A percentile compares a stretch with the other conserved stretches of the same genome.
These are phyloP conservation scores for Penicillium sp. DNA, from an alignment of 2,329 filamentous ascomycete genomes.

Conservation along the genomic window DNA sequence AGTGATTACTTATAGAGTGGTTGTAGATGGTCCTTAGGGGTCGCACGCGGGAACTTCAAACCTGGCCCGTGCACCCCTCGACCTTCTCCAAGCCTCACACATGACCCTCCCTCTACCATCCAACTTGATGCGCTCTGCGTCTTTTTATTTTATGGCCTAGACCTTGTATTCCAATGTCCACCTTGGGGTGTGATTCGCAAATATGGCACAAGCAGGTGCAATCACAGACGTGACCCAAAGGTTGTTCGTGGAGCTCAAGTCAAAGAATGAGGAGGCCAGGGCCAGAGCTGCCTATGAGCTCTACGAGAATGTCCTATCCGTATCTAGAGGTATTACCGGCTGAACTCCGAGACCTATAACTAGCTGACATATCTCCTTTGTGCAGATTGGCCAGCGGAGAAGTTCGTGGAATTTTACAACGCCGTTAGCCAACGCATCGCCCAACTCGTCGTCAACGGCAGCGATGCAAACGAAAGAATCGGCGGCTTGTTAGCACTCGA, in stretches of 20 bases:
- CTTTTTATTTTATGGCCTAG: conserved; percentile 24
- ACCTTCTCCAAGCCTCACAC: conserved; percentile 30
- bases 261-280: conserved; percentile 52
- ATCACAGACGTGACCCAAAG: conserved; percentile 53
- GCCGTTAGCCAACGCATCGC: conserved; percentile 65
- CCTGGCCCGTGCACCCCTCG: conserved; percentile 25
- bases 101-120: conserved; percentile 23
- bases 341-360: neutral
- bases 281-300: conserved; percentile 51
- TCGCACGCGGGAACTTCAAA: conserved; percentile 9
- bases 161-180: conserved; percentile 41
- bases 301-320: conserved; percentile 45
- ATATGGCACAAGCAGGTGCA: conserved; percentile 48
- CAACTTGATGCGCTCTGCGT: conserved; percentile 24
- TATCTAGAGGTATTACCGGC: conserved; percentile 44
- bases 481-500: conserved; percentile 91
- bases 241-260: conserved; percentile 57
- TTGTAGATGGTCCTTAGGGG: neutral
- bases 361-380: conserved; percentile 13
- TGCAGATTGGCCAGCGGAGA: conserved; percentile 73
- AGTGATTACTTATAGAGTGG: neutral
- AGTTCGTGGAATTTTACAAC: conserved; percentile 70
- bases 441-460: conserved; percentile 76
- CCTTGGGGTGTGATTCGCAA: conserved; percentile 37
- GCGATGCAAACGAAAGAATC: conserved; percentile 81